phyloP scores from a whole-genome alignment of 768 basidiomycete species.

The Kwoniella europaea region DNA sequence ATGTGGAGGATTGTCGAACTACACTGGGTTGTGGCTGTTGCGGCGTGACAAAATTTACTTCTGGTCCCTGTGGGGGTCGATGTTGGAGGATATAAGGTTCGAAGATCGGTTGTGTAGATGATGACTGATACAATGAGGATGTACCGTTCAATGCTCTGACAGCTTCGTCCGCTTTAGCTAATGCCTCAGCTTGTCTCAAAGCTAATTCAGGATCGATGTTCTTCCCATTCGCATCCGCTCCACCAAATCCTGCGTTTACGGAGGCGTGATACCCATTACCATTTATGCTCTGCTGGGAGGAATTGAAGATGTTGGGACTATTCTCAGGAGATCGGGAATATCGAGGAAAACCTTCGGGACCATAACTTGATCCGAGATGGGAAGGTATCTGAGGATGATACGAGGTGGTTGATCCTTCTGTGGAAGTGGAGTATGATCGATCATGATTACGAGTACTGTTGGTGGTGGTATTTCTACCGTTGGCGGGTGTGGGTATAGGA shows the following conservation, averaged over 20 bases:
- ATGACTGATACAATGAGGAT: slow-evolving; percentile 39
- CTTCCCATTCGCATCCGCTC: slow-evolving; percentile 13
- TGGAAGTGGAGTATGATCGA: slow-evolving; percentile 41
- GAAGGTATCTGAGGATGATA: slow-evolving; percentile 33
- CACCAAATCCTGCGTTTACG: slow-evolving; percentile 11
- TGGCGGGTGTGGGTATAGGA: not conserved
- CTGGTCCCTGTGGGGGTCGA: not conserved
- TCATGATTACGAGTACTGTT: slow-evolving; percentile 18
- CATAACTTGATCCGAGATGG: slow-evolving; percentile 47
- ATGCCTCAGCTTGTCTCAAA: slow-evolving; percentile 35
- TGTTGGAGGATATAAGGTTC: slow-evolving; percentile 11
- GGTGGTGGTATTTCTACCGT: not conserved
- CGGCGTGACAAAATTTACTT: slow-evolving; percentile 38
- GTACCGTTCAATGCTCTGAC: slow-evolving; percentile 48
- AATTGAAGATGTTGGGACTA: slow-evolving; percentile 8
- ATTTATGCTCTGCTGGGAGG: slow-evolving; percentile 1
- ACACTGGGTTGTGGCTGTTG: slow-evolving; percentile 24
- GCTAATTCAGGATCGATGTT: slow-evolving; percentile 30
- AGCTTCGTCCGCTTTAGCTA: slow-evolving; percentile 49
- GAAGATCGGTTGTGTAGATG: slow-evolving; percentile 12
- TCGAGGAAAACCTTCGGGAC: slow-evolving; percentile 44
- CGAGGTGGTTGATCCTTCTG: slow-evolving; percentile 34
- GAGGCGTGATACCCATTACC: slow-evolving; percentile 12
- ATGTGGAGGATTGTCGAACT: slow-evolving; percentile 45
- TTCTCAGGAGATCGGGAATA: slow-evolving; percentile 24